Evolutionary conservation across 768 basidiomycete species (phyloP).

Genomic region (Lentinula sp.): DNA sequence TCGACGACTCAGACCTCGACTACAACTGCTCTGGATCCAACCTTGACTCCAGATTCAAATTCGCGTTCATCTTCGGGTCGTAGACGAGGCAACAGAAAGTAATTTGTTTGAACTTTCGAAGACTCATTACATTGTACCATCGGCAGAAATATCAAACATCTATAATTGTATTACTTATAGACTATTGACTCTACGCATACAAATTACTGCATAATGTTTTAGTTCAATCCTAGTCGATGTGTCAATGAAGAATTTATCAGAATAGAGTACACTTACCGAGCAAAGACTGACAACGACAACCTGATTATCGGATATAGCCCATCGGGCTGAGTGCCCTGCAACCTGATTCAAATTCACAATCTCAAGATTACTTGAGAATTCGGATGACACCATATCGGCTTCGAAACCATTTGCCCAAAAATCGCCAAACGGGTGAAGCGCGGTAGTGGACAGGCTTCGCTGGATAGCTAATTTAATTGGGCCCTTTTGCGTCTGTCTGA

Average conservation of each 20-base stretch:
- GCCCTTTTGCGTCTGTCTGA: background rate
- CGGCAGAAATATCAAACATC: too few relatives aligned
- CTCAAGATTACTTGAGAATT: background rate
- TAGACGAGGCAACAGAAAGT: too few relatives aligned
- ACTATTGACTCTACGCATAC: too few relatives aligned
- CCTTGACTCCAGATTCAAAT: too few relatives aligned
- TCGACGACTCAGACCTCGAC: background rate
- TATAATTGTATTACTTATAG: too few relatives aligned
- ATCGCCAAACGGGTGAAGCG: background rate
- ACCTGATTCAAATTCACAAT: background rate
- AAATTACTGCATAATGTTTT: too few relatives aligned
- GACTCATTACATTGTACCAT: too few relatives aligned
- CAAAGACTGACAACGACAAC: background rate
- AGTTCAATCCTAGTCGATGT: too few relatives aligned
- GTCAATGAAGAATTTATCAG: background rate
- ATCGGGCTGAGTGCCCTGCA: background rate
- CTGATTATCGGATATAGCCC: background rate
- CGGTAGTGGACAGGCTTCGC: background rate
- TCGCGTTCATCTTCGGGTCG: too few relatives aligned
- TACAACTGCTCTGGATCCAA: background rate
- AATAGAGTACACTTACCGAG: background rate
- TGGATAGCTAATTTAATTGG: background rate
- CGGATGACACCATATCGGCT: background rate
- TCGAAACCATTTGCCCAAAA: slow-evolving; percentile 1
- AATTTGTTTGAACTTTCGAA: too few relatives aligned